Base-by-base conservation (phyloP, 805 yeast species). In the Wickerhamomyces queroliae region DNA sequence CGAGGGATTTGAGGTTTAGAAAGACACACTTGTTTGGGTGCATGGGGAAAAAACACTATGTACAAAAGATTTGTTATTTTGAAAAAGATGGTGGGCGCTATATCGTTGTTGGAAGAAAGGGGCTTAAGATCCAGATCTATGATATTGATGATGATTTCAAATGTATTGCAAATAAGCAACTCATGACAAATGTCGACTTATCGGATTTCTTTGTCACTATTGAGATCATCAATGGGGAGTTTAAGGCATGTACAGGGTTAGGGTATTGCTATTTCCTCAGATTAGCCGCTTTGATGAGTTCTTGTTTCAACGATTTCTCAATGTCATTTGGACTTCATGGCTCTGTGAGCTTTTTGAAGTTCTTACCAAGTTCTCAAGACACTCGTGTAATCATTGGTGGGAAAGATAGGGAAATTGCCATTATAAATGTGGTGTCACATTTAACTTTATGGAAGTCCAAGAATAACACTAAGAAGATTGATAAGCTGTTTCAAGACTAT, bases 301-400 rank as follows among this genome's bases (percentile, higher is more conserved):
- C 51, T 1, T 19, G 40, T 18, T 51, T 40, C 20, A 41, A 45
- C 31, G 50, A 48, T 33, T 50, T 53, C 25, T 40, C 48, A 7
- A 53, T 53, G 55, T 47, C 52, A 25, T 51, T 53, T 33, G 55
- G 56, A 1, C 20, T 51, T 18, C 46, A 49, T 42, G 57, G 57
- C 1, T 37, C 50, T 17, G 46, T 51, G 3, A 39, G 50, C 3
- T 50, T 53, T 37, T 46, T 48, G 41, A 39, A 51, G 29, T 44
- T 46, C 40, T 23, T 51, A 2, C 36, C 43, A 15, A 21, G 22
- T 29, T 41, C 40, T 33, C 16, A 30, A 18, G 18, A 11, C 9
- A 10, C 21, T 3, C 5, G 17, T 15, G 39, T 47, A 11, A 41
- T 52, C 2, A 35, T 46, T 32, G 55, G 56, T 27, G 58, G 56